These are phyloP conservation scores for Torulaspora globosa DNA, from an alignment of 1,139 yeast genomes.

Conservation along the genomic window DNA sequence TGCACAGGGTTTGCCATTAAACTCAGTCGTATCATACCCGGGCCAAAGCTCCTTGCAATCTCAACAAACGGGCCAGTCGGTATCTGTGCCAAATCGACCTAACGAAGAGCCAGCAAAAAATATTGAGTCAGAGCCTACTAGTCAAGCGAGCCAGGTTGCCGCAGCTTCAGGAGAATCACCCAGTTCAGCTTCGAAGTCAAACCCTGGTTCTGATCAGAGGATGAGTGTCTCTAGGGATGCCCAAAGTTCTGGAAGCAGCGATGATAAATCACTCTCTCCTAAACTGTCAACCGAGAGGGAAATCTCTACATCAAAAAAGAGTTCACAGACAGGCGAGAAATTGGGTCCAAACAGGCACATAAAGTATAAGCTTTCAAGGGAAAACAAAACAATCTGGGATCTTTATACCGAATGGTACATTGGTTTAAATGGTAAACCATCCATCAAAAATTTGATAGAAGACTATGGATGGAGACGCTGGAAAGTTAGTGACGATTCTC, in stretches of 20 bases:
- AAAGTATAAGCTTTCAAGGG: slow-evolving; percentile 37
- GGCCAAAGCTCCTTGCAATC: not conserved
- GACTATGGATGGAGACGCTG: slow-evolving; percentile 38
- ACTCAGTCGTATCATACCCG: slow-evolving; percentile 2
- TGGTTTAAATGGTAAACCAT: slow-evolving; percentile 36
- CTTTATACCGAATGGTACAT: slow-evolving; percentile 38
- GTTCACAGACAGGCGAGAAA: slow-evolving; percentile 10
- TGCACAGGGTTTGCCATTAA: slow-evolving; percentile 8
- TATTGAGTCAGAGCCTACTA: not conserved
- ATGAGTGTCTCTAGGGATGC: not conserved
- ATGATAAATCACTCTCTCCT: slow-evolving; percentile 9
- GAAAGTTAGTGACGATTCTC: slow-evolving; percentile 39
- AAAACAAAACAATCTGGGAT: slow-evolving; percentile 38
- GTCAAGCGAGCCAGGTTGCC: not conserved
- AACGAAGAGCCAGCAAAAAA: not conserved
- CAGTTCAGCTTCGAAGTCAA: not conserved
- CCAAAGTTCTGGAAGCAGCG: slow-evolving; percentile 3
- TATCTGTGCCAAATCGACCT: not conserved
- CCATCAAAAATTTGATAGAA: slow-evolving; percentile 34
- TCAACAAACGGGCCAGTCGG: not conserved
- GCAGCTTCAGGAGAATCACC: slow-evolving; percentile 1
- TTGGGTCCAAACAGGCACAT: slow-evolving; percentile 19
- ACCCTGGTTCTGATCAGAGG: not conserved
- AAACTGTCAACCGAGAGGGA: slow-evolving; percentile 8
- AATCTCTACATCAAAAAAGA: slow-evolving; percentile 3